A percentile compares a stretch with the other conserved stretches of the same genome.
phyloP scores from a whole-genome alignment of 2,329 filamentous ascomycete species.

The Aspergillus ustus region DNA sequence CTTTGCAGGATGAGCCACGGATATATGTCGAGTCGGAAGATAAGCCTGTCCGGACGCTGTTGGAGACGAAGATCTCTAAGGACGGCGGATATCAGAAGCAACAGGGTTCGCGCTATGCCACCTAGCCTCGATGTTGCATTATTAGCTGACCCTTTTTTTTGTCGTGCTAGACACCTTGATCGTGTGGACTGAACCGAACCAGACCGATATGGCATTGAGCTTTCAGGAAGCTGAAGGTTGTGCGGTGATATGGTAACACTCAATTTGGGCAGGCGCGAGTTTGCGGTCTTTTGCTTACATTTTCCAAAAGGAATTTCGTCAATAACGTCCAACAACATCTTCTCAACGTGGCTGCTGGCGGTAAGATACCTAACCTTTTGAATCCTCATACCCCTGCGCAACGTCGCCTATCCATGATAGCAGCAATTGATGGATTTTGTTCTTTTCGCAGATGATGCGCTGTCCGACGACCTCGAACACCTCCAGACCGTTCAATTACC shows the following conservation, averaged over 20 bases:
- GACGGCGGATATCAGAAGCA: conserved; percentile 98
- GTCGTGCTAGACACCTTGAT: conserved; percentile 80
- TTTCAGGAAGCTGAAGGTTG: conserved; percentile 98
- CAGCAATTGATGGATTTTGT: conserved; percentile 14
- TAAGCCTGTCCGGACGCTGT: conserved; percentile 76
- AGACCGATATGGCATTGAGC: conserved; percentile 94
- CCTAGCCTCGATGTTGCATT: conserved; percentile 18
- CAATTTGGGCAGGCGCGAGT: conserved; percentile 1
- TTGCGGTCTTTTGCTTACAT: conserved; percentile 29
- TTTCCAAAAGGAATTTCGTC: conserved; percentile 77
- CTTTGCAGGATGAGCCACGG: conserved; percentile 73
- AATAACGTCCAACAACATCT: conserved; percentile 80
- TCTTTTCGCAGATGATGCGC: conserved; percentile 70
- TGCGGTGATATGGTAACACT: conserved; percentile 78
- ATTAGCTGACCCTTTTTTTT: conserved; percentile 31
- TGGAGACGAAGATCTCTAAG: conserved; percentile 88
- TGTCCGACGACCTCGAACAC: conserved; percentile 86
- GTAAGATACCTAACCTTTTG: conserved; percentile 46
- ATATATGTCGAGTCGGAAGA: conserved; percentile 95
- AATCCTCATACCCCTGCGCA: not conserved
- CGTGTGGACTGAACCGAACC: conserved; percentile 93
- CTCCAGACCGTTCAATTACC: conserved; percentile 75
- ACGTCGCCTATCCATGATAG: conserved; percentile 30
- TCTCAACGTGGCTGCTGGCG: conserved; percentile 63
- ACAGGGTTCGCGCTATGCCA: conserved; percentile 66